These are phyloP conservation scores for Tuber umbilicatum DNA, from an alignment of 495 filamentous ascomycete species.

Conservation along the genomic window DNA sequence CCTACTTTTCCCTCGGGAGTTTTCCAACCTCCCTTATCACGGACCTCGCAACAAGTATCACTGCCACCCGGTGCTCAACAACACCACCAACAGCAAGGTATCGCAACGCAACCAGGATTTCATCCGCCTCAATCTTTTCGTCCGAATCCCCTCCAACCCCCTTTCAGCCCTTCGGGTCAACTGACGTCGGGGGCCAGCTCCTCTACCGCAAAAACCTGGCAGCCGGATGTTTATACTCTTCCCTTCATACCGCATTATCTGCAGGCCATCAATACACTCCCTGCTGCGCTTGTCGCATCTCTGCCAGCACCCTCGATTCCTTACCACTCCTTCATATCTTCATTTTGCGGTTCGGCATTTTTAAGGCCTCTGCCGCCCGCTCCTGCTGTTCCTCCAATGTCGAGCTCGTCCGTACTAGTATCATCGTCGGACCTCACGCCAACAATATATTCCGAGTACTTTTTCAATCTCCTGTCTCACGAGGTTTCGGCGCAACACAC, in stretches of 20 bases:
- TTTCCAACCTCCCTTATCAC: constrained; percentile 22
- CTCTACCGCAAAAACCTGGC: constrained; percentile 33
- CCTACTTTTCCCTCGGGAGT: constrained; percentile 21
- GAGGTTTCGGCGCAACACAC: constrained; percentile 35
- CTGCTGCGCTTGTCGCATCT: constrained; percentile 29
- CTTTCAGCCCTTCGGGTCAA: constrained; percentile 30
- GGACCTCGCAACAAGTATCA: constrained; percentile 6
- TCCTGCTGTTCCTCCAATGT: constrained; percentile 25
- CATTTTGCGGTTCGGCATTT: constrained; percentile 39
- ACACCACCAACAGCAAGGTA: constrained; percentile 17
- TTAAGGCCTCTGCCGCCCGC: constrained; percentile 27
- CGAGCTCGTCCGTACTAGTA: constrained; percentile 22
- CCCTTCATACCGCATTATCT: constrained; percentile 40
- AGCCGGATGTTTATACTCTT: constrained; percentile 41
- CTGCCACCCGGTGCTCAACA: constrained; percentile 9
- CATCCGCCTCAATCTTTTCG: constrained; percentile 28
- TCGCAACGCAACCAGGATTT: constrained; percentile 13
- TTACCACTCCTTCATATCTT: constrained; percentile 37
- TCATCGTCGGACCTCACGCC: constrained; percentile 30
- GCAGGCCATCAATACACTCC: constrained; percentile 36
- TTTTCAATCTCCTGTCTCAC: constrained; percentile 31
- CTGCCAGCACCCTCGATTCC: constrained; percentile 35
- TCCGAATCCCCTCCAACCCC: constrained; percentile 31
- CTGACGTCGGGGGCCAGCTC: constrained; percentile 15
- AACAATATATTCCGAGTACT: constrained; percentile 30